These are phyloP conservation scores for Sporobolomyces roseus DNA, from an alignment of 768 basidiomycete genomes.

Conservation along the genomic window DNA sequence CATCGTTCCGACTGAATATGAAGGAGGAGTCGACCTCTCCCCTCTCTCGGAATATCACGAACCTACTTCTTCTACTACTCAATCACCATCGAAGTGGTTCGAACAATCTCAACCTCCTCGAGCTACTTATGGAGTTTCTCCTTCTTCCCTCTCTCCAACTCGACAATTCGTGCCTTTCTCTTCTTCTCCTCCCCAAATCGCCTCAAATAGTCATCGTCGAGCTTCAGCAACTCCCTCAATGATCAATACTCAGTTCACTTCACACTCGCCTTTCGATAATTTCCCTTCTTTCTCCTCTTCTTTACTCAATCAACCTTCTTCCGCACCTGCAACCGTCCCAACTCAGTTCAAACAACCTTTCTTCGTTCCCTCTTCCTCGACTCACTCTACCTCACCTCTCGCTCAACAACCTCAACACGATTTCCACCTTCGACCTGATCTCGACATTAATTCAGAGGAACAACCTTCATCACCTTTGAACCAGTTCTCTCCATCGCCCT, in stretches of 20 bases:
- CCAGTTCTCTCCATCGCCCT: too few relatives aligned
- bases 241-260: too few relatives aligned
- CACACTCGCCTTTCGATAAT: too few relatives aligned
- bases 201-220: too few relatives aligned
- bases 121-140: not conserved
- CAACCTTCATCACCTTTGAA: too few relatives aligned
- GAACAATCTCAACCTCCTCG: not conserved
- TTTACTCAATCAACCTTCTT: not conserved
- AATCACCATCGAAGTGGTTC: too few relatives aligned
- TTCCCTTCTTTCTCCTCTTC: not conserved
- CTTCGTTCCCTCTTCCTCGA: not conserved
- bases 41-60: not conserved
- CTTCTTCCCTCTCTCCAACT: not conserved
- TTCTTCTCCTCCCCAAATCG: too few relatives aligned
- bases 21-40: not conserved
- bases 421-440: too few relatives aligned
- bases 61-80: too few relatives aligned
- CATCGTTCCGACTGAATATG: not conserved
- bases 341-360: not conserved
- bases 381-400: too few relatives aligned
- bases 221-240: not conserved
- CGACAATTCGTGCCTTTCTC: not conserved
- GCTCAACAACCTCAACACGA: too few relatives aligned
- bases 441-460: too few relatives aligned
- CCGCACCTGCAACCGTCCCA: not conserved